Conservation (phyloP, 1,284 basidiomycete genomes). For the Volvariella volvacea region DNA sequence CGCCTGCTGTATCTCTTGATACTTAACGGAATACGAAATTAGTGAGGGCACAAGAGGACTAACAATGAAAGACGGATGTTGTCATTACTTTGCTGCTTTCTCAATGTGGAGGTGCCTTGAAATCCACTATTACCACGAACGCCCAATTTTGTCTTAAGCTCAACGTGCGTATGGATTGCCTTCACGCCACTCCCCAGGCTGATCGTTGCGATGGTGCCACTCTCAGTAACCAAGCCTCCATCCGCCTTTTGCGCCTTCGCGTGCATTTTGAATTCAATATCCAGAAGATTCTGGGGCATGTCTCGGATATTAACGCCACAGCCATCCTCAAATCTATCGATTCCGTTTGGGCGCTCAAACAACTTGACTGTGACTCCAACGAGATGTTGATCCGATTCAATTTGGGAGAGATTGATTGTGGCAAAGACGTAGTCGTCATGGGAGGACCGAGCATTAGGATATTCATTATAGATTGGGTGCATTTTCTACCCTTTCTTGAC, state of each 20-base stretch:
- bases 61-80: too few species aligned
- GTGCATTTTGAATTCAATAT: constrained; percentile 1
- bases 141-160: constrained; percentile 2
- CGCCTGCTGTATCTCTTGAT: constrained; percentile 1
- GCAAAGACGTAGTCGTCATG: constrained; percentile 2
- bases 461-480: too few species aligned
- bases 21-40: constrained; percentile 3
- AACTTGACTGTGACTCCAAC: constrained; percentile 4
- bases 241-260: background rate
- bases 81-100: too few species aligned
- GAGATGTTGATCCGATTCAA: too few species aligned
- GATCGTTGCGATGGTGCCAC: background rate
- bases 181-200: constrained; percentile 1
- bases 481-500: too few species aligned
- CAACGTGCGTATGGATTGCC: background rate
- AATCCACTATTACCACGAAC: constrained; percentile 1
- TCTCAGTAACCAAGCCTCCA: background rate
- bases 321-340: background rate
- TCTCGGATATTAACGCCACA: constrained; percentile 1
- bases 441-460: too few species aligned
- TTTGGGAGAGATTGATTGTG: too few species aligned
- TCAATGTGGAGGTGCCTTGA: too few species aligned
- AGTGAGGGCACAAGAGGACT: background rate
- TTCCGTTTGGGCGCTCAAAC: background rate
- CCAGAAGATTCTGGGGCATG: background rate